These are phyloP conservation scores for Fonsecaea nubica DNA, from an alignment of 2,329 filamentous ascomycete species.

Conservation along the genomic window DNA sequence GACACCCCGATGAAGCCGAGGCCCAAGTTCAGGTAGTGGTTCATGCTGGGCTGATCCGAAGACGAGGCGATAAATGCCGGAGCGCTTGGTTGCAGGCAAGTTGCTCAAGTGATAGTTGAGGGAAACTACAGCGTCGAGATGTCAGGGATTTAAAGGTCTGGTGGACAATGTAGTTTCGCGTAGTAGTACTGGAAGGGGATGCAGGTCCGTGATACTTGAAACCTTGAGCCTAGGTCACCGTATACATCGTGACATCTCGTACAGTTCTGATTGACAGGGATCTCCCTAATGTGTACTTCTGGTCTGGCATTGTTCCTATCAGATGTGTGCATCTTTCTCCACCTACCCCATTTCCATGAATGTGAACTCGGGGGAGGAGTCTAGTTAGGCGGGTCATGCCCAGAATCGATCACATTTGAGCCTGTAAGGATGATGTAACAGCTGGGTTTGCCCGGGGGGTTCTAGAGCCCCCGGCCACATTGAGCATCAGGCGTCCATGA, in stretches of 20 bases:
- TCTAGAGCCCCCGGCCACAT: too few relatives aligned
- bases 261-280: not conserved
- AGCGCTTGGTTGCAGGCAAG: not conserved
- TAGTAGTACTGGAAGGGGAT: not conserved
- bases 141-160: not conserved
- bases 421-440: not conserved
- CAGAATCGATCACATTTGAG: not conserved
- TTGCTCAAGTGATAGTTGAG: not conserved
- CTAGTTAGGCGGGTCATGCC: not conserved
- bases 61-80: not conserved
- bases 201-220: not conserved
- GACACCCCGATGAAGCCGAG: conserved; percentile 24
- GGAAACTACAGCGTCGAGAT: not conserved
- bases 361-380: not conserved
- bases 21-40: conserved; percentile 16
- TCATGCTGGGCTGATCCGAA: conserved; percentile 16
- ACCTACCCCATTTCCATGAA: not conserved
- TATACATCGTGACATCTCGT: not conserved
- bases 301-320: not conserved
- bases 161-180: not conserved
- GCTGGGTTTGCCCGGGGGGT: too few relatives aligned
- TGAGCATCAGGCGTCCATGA: too few relatives aligned
- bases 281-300: not conserved
- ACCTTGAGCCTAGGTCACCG: not conserved
- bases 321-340: not conserved